phyloP scores from a whole-genome alignment of 768 basidiomycete species.

The Lenzites betulinus region DNA sequence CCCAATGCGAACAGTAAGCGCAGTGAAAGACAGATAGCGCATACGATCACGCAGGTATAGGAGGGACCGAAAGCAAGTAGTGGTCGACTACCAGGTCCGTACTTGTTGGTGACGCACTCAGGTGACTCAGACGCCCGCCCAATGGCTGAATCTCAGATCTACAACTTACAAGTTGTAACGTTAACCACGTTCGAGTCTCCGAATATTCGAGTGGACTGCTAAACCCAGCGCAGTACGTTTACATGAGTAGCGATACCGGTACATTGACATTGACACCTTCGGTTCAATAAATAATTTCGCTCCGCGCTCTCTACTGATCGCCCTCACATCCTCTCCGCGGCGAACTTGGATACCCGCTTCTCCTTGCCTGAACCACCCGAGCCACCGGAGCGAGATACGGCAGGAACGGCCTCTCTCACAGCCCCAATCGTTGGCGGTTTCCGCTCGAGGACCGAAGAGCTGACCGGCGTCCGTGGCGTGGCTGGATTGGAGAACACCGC shows the following conservation, averaged over 20 bases:
- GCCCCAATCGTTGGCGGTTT: conserved; percentile 21
- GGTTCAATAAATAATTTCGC: background rate
- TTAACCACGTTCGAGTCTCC: too few relatives aligned
- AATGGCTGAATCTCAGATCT: too few relatives aligned
- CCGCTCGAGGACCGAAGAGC: conserved; percentile 16
- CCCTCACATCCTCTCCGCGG: conserved; percentile 23
- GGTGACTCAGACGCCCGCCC: background rate
- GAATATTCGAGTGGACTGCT: too few relatives aligned
- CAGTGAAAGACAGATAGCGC: conserved; percentile 3
- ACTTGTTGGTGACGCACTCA: too few relatives aligned
- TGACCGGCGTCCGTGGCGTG: conserved; percentile 2
- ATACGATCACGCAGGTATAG: background rate
- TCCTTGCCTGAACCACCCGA: conserved; percentile 3
- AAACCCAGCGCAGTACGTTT: too few relatives aligned
- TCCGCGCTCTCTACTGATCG: background rate
- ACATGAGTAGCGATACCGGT: conserved; percentile 14
- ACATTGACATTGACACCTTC: background rate
- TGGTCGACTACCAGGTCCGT: too few relatives aligned
- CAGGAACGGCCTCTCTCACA: conserved; percentile 23
- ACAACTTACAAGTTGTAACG: too few relatives aligned
- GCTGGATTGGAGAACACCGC: background rate
- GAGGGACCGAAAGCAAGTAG: too few relatives aligned
- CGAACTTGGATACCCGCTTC: conserved; percentile 30
- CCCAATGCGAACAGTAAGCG: conserved; percentile 43
- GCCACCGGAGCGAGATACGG: background rate